These are phyloP conservation scores for Citrus medica DNA, from an alignment of 345 rosid genomes.

Conservation along the genomic window DNA sequence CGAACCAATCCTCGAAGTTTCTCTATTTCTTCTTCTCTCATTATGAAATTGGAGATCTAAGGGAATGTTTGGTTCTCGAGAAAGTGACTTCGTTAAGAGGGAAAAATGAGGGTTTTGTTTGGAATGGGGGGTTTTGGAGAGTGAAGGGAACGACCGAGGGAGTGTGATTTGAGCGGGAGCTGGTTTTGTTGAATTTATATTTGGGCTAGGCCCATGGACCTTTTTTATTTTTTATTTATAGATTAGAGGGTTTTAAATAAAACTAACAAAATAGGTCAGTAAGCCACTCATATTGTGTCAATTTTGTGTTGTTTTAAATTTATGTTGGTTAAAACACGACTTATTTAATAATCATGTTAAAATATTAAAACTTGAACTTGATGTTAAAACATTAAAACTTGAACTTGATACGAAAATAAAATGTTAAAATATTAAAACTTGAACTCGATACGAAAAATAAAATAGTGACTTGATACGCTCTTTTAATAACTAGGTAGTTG, in stretches of 20 bases:
- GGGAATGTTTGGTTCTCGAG: neutral
- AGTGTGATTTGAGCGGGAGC: constrained; percentile 1
- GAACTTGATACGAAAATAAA: no score
- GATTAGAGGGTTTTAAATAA: no score
- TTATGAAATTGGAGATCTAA: constrained; percentile 11
- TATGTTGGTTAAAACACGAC: fast-evolving
- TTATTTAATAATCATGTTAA: no score
- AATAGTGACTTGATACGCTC: no score
- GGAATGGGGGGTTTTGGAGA: neutral
- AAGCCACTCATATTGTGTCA: fast-evolving
- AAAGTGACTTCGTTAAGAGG: neutral
- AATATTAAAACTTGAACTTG: no score
- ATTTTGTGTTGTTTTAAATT: no score
- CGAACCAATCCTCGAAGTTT: constrained; percentile 90
- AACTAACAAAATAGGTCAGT: fast-evolving
- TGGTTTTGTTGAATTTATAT: neutral
- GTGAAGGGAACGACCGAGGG: neutral
- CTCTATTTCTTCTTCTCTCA: constrained; percentile 89
- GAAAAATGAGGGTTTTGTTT: neutral
- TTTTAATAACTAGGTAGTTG: no score
- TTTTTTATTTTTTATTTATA: no score
- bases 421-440: no score
- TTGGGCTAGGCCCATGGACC: neutral
- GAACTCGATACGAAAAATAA: fast-evolving
- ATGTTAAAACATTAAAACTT: no score